Evolutionary conservation across 108 stramenopile species (phyloP), one percentile per base, ranked within the genome.

Genomic region (Craspedostauros australis): DNA sequence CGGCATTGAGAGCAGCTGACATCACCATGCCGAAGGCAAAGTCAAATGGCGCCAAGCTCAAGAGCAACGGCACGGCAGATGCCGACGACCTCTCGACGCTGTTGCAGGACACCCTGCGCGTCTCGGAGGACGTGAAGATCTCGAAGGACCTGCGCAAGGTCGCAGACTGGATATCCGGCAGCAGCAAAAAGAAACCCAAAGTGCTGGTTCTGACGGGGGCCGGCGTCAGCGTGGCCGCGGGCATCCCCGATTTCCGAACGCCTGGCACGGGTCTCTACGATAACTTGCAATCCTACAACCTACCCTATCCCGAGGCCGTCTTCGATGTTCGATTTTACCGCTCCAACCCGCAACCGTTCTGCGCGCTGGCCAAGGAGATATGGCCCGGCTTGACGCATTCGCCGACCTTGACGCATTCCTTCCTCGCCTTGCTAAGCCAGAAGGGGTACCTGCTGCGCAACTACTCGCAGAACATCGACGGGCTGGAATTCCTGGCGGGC

Each of bases 401-500:
- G n/a, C 97, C 97, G 2, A 95, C 93, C 3, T 44, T 77, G 34
- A 84, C 94, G 22, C 97, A 98, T 75, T 74, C 77, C 19, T 98
- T 95, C 55, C 57, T 96, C 27, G 73, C 80, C 4, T 39, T 95
- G 30, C 56, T 98, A 68, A 76, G 79, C 31, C 56, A 86, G 41
- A 86, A 94, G 58, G 82, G 76, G 0, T 27, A 77, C 32, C 51
- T 98, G 18, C 51, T 87, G 26, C 66, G 95, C 39, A 74, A 71
- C 45, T 96, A 91, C 48, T 88, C 94, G 4, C 97, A 97, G 57
- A 98, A 98, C 61, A 95, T 98, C 59, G 96, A 98, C 60, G 88
- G 87, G 31, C 59, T 98, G 43, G 97, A 98, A 51, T 54, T 62
- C 23, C 44, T 82, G 21, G 91, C 93, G 6, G 93, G 91, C 3